phyloP scores from a whole-genome alignment of 306 rosid genomes.

The Corylus americana region DNA sequence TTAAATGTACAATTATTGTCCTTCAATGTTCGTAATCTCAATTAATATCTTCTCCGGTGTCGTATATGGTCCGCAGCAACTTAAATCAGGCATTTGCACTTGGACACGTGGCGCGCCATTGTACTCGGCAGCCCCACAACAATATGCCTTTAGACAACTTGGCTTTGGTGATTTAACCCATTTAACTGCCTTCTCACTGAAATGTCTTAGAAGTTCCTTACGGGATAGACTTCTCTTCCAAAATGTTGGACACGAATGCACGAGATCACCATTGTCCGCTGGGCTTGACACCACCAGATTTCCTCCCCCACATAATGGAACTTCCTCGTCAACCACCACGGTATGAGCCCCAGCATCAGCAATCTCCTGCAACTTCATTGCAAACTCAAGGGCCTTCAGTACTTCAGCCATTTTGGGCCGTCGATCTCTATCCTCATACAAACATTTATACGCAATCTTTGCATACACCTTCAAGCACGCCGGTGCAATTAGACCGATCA shows the following conservation, averaged over 20 bases:
- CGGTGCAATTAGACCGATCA: neutral
- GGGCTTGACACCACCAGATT: neutral
- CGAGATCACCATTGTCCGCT: neutral
- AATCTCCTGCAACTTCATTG: conserved; percentile 12
- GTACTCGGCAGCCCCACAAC: neutral
- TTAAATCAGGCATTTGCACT: neutral
- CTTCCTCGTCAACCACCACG: neutral
- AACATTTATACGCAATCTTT: conserved; percentile 2
- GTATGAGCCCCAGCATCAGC: neutral
- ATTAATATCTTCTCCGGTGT: neutral
- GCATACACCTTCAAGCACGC: neutral
- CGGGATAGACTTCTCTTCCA: neutral
- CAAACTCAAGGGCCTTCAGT: conserved; percentile 20
- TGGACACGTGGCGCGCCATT: neutral
- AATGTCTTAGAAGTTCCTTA: conserved; percentile 3
- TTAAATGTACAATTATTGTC: neutral
- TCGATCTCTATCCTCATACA: neutral
- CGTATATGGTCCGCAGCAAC: neutral
- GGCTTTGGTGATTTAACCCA: conserved; percentile 4
- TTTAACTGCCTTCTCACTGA: conserved; percentile 4
- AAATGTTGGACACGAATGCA: conserved; percentile 12
- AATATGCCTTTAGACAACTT: neutral
- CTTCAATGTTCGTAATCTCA: neutral
- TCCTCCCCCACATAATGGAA: neutral
- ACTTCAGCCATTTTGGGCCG: conserved; percentile 24